Evolutionary conservation across 176 grass and related monocot genomes (phyloP).

Genomic region (Bothriochloa decipiens): DNA sequence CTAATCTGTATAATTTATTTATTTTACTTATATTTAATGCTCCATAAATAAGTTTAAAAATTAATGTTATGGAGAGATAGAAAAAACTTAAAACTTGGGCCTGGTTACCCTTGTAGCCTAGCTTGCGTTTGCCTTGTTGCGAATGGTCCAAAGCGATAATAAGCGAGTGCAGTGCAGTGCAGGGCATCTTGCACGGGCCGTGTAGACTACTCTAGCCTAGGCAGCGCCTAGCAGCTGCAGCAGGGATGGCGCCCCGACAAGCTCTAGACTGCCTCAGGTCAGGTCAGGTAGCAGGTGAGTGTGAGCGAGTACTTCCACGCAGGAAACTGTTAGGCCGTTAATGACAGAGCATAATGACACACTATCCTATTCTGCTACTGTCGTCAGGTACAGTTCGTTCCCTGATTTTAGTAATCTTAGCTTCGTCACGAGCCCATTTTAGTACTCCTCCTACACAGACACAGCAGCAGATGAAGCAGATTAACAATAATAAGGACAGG

Average conservation of each 20-base stretch:
- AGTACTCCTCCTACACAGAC: too few species aligned
- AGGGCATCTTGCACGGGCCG: constrained; percentile 2
- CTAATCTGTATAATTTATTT: too few species aligned
- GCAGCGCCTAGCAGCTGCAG: neutral
- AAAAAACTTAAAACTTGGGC: too few species aligned
- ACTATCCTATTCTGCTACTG: neutral
- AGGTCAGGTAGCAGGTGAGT: neutral
- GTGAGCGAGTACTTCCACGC: constrained; percentile 37
- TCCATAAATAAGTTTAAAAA: too few species aligned
- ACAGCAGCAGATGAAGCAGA: neutral
- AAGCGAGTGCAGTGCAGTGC: neutral
- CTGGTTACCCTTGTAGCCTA: neutral
- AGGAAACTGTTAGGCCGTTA: constrained; percentile 37
- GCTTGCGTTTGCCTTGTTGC: neutral
- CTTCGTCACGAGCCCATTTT: too few species aligned
- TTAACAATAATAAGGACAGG: neutral
- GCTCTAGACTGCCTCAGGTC: neutral
- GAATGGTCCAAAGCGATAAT: neutral
- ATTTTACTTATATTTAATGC: too few species aligned
- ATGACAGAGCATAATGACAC: constrained; percentile 18
- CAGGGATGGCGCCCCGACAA: constrained; percentile 4
- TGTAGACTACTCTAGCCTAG: neutral
- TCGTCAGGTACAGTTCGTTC: neutral
- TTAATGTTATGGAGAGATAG: too few species aligned
- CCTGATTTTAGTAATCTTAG: neutral